Conservation (phyloP, 257 asterid species). For the Prunella vulgaris region DNA sequence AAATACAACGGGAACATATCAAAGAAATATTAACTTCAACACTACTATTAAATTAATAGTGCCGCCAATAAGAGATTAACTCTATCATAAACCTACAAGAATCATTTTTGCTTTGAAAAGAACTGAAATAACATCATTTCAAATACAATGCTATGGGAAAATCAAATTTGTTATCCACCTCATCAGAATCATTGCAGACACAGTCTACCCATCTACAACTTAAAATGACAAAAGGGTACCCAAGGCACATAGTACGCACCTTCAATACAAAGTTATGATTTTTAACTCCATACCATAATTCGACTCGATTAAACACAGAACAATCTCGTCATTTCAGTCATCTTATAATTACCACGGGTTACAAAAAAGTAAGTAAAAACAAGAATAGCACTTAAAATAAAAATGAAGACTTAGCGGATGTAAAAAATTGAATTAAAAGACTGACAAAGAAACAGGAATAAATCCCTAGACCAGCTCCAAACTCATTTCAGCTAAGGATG, state of each 20-base stretch:
- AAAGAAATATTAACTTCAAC: neutral
- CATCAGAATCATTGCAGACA: conserved; percentile 10
- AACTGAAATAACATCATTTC: neutral
- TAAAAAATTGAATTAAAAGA: neutral
- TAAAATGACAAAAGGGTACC: neutral
- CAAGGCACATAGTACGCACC: neutral
- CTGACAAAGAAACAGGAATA: neutral
- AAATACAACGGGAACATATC: neutral
- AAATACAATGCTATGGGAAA: neutral
- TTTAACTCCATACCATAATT: neutral
- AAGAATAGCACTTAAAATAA: neutral
- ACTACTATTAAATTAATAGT: neutral
- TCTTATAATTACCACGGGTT: neutral
- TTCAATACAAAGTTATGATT: neutral
- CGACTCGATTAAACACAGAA: neutral
- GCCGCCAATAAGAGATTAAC: neutral
- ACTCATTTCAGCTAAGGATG: conserved; percentile 24
- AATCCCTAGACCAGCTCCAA: conserved; percentile 33
- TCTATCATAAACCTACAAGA: conserved; percentile 3
- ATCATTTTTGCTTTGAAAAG: neutral
- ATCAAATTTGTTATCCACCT: neutral
- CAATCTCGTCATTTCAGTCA: conserved; percentile 8
- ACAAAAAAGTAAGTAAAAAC: neutral
- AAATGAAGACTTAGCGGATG: neutral
- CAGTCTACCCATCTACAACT: neutral